Conservation (phyloP, 345 rosid genomes). For the Geranium rotundifolium region DNA sequence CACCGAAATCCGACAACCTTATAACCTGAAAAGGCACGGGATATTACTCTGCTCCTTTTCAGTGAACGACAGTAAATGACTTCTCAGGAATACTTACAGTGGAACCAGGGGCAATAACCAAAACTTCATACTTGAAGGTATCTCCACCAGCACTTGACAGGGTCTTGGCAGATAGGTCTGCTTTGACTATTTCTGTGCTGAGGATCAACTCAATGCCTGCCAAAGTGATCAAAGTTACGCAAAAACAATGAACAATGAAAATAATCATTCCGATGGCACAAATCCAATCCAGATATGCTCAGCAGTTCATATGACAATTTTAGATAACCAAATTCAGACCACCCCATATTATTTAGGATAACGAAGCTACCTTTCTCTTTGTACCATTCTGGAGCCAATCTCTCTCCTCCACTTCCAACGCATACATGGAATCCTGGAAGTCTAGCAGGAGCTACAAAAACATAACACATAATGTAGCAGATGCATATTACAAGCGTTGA, state of each 20-base stretch:
- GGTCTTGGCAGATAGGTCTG: constrained; percentile 62
- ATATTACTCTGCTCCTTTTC: background rate
- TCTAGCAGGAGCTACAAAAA: constrained; percentile 37
- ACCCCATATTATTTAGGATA: background rate
- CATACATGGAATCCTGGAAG: constrained; percentile 96
- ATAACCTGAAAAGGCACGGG: constrained; percentile 38
- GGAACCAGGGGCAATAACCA: constrained; percentile 88
- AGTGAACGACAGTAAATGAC: too few relatives aligned
- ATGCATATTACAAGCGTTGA: background rate
- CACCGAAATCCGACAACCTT: constrained; percentile 78
- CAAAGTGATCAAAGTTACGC: constrained; percentile 8
- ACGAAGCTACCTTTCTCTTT: constrained; percentile 51
- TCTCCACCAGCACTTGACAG: constrained; percentile 65
- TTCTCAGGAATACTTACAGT: constrained; percentile 31
- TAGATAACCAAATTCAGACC: background rate
- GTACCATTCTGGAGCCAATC: constrained; percentile 87
- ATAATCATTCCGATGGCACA: background rate
- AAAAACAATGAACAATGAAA: background rate
- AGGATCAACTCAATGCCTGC: constrained; percentile 88
- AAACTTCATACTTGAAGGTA: constrained; percentile 49
- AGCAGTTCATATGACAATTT: background rate
- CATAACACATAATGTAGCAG: background rate
- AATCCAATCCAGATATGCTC: too few relatives aligned
- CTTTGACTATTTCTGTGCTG: constrained; percentile 83
- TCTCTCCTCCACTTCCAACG: constrained; percentile 97